A percentile compares a stretch with the other conserved stretches of the same genome.
phyloP scores from a whole-genome alignment of 2,329 filamentous ascomycete genomes.

The Volutella citrinella region DNA sequence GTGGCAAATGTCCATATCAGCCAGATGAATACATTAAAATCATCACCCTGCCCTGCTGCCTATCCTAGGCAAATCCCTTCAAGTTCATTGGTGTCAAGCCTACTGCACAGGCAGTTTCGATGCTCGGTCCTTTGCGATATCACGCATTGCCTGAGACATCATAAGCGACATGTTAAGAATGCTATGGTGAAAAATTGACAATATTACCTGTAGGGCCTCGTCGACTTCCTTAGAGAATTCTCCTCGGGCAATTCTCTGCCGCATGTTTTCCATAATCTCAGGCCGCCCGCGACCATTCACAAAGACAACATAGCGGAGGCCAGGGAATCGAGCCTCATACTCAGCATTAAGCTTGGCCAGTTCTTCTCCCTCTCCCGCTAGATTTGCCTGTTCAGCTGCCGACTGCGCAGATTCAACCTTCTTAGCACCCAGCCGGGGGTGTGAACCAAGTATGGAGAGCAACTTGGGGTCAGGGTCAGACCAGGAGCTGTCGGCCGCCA shows the following conservation, averaged over 20 bases:
- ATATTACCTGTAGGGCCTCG: constrained; percentile 73
- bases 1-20: too few species aligned
- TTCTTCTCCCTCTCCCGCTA: constrained; percentile 61
- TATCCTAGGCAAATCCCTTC: too few species aligned
- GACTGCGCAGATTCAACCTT: constrained; percentile 81
- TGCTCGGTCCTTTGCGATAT: constrained; percentile 80
- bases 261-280: constrained; percentile 81
- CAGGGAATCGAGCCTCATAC: constrained; percentile 80
- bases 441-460: constrained; percentile 71
- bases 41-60: too few species aligned
- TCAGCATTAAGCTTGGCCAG: constrained; percentile 66
- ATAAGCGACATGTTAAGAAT: too few species aligned
- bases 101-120: too few species aligned
- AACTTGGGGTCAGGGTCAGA: constrained; percentile 52
- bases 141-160: constrained; percentile 79
- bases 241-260: constrained; percentile 64
- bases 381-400: constrained; percentile 74
- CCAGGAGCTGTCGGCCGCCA: constrained; percentile 49
- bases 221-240: constrained; percentile 65
- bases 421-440: constrained; percentile 79
- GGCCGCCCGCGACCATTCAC: constrained; percentile 76
- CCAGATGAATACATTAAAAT: too few species aligned
- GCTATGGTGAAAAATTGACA: too few species aligned
- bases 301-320: constrained; percentile 85
- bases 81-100: too few species aligned